Evolutionary conservation across 805 yeast species (phyloP), one percentile per base, ranked within the genome.

Genomic region (Ogataea polymorpha): DNA sequence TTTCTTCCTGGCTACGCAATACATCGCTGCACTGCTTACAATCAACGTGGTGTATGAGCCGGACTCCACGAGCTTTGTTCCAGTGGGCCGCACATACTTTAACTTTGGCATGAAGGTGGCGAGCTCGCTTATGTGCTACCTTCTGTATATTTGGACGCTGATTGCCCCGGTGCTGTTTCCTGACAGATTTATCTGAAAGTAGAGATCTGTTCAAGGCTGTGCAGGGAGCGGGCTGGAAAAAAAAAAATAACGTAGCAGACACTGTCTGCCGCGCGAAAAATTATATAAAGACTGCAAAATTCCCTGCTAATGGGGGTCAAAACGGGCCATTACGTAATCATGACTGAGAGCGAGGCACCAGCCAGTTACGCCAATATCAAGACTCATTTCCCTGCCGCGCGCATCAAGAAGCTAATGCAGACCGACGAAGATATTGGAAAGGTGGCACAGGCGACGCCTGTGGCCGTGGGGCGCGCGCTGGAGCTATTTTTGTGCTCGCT

Each of bases 401-500:
- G 98, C 48, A 89, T 93, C 55, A 93, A 93, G 70, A 87, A 93
- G 55, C 79, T 93, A 44, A 91, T 93, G 96, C 99, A 93, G 60
- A 82, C 95, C 21, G 99, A 93, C 63, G 99, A 93, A 49, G 99
- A 93, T 49, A 90, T 93, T 32, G 99, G 99, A 3, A 93, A 93
- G 60, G 98, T 93, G 5, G 96, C 99, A 3, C 97, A 90, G 59
- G 97, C 96, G 2, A 95, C 99, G 2, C 99, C 99, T 0, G 85
- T 91, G n/a, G 91, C 91, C 13, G 96, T 93, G 7, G 97, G 98
- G 6, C 77, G 96, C 48, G 96, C 99, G 0, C 70, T 93, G 38
- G 98, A 93, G 66, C 75, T 88, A 46, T 93, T 93, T 61, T 79
- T 93, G 75, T 87, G 95, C 37, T 79, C 93, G 40, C 71, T 93